A percentile compares a stretch with the other conserved stretches of the same genome.
phyloP scores from a whole-genome alignment of 805 yeast species.

The Sugiyamaella americana region DNA sequence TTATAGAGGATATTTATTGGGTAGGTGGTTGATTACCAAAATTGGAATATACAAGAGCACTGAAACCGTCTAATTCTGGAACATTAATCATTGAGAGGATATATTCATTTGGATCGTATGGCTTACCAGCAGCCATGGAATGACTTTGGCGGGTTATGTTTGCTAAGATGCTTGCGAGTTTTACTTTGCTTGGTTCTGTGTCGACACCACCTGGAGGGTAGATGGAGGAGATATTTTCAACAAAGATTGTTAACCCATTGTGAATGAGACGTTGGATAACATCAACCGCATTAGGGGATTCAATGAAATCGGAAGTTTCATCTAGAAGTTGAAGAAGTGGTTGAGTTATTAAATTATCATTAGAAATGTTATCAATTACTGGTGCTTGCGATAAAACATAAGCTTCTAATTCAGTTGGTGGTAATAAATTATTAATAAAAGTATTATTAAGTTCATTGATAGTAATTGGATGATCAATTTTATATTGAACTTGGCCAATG shows the following conservation, averaged over 20 bases:
- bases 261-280: constrained; percentile 38
- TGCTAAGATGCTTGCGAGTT: constrained; percentile 67
- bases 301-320: constrained; percentile 40
- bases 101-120: constrained; percentile 38
- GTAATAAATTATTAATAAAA: constrained; percentile 37
- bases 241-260: constrained; percentile 41
- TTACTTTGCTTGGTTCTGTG: constrained; percentile 32
- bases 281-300: constrained; percentile 35
- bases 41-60: constrained; percentile 87
- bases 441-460: constrained; percentile 16
- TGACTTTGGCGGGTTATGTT: constrained; percentile 60
- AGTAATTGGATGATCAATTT: constrained; percentile 30
- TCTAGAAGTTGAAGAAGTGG: constrained; percentile 34
- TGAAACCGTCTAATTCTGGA: constrained; percentile 72
- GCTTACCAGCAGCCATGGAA: constrained; percentile 43
- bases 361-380: constrained; percentile 12
- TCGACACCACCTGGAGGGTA: constrained; percentile 19
- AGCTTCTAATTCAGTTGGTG: constrained; percentile 48
- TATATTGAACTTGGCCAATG: constrained; percentile 30
- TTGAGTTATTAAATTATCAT: constrained; percentile 21
- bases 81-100: constrained; percentile 42
- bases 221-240: constrained; percentile 33
- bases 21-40: constrained; percentile 35
- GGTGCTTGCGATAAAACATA: constrained; percentile 49
- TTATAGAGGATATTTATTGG: too few relatives aligned